A percentile compares a stretch with the other conserved stretches of the same genome.
Evolutionary conservation across 306 rosid genomes (phyloP).

Genomic region (Quercus mongolica): DNA sequence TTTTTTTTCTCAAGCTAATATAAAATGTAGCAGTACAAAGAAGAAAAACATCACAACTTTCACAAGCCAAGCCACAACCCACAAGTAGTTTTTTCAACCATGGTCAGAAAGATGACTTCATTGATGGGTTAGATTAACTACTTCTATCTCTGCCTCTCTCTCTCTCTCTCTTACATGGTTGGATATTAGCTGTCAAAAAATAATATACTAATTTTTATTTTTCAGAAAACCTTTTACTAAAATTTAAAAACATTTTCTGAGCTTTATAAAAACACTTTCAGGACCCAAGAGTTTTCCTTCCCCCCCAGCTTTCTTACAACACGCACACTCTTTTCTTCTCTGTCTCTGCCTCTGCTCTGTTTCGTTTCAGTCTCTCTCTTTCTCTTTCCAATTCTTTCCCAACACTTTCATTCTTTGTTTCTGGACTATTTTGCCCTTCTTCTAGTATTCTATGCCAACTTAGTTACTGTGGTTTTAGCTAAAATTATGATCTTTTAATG

Average conservation of each 20-base stretch:
- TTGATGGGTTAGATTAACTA: constrained; percentile 9
- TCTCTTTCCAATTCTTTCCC: not conserved
- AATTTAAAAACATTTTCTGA: constrained; percentile 6
- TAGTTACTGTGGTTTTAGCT: not conserved
- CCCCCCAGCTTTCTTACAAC: not conserved
- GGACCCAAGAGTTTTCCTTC: not conserved
- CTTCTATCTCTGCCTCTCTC: not conserved
- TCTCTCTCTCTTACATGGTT: constrained; percentile 27
- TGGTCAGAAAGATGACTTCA: constrained; percentile 25
- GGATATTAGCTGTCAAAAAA: constrained; percentile 87
- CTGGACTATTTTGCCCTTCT: not conserved
- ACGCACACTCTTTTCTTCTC: not conserved
- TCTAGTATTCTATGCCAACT: not conserved
- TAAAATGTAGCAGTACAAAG: too few species aligned
- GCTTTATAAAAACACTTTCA: constrained; percentile 46
- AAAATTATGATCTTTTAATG: not conserved
- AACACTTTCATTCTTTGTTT: not conserved
- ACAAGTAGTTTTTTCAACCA: not conserved
- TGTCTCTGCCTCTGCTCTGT: not conserved
- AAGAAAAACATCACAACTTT: not conserved
- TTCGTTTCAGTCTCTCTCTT: not conserved
- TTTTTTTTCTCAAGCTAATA: too few species aligned
- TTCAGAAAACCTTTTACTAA: constrained; percentile 9
- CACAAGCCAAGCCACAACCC: not conserved
- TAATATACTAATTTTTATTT: not conserved